phyloP scores from a whole-genome alignment of 441 rosid species.

The California macrophylla region DNA sequence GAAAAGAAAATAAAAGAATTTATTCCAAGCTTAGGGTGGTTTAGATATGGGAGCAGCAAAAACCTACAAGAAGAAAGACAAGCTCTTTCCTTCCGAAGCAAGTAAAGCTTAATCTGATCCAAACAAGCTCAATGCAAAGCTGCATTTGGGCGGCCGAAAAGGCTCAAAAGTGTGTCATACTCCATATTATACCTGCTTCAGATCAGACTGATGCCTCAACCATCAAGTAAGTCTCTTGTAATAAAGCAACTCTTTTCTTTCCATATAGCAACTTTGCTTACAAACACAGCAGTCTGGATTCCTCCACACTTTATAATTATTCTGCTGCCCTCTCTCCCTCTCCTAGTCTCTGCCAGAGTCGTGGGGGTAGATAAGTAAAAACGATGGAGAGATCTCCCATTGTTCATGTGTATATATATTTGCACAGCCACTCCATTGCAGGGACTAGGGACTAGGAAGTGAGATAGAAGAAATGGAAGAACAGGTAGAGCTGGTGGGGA shows the following conservation, averaged over 20 bases:
- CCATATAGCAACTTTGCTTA: constrained; percentile 33
- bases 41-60: not conserved
- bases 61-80: not conserved
- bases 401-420: too few species aligned
- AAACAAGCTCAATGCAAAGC: constrained; percentile 5
- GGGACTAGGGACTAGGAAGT: not conserved
- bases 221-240: not conserved
- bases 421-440: too few species aligned
- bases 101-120: not conserved
- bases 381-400: not conserved
- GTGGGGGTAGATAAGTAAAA: constrained; percentile 18
- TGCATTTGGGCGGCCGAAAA: constrained; percentile 23
- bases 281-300: constrained; percentile 31
- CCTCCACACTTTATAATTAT: too few species aligned
- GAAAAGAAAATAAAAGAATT: too few species aligned
- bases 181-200: not conserved
- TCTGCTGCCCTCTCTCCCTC: not conserved
- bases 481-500: constrained; percentile 52
- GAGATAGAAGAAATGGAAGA: constrained; percentile 38
- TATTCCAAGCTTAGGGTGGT: too few species aligned
- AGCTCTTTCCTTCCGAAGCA: not conserved
- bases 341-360: not conserved
- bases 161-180: not conserved
- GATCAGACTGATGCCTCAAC: not conserved
- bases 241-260: not conserved